phyloP scores from a whole-genome alignment of 2,329 filamentous ascomycete species.

The Aureobasidium sp. region DNA sequence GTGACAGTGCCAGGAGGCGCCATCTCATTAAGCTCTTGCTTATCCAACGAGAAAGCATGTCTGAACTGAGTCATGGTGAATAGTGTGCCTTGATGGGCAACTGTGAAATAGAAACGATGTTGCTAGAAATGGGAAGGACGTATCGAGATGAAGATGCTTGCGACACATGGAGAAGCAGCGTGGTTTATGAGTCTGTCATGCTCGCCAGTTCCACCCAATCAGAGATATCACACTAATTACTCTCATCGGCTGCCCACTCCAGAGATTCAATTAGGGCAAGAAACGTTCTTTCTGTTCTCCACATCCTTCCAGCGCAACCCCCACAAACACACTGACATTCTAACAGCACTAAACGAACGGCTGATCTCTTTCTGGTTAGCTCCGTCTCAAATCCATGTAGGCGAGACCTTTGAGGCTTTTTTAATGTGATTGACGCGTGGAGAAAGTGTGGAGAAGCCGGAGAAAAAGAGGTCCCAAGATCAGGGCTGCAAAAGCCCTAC shows the following conservation, averaged over 20 bases:
- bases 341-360: no score
- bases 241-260: background rate
- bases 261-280: background rate
- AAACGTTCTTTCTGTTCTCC: background rate
- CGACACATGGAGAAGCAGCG: background rate
- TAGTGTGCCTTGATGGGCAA: background rate
- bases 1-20: conserved; percentile 35
- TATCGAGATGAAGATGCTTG: conserved; percentile 1
- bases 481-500: background rate
- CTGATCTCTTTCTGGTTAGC: no score
- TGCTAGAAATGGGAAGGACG: background rate
- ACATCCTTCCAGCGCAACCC: background rate
- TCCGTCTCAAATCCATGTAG: no score
- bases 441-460: background rate
- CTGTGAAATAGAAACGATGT: background rate
- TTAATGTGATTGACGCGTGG: background rate
- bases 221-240: background rate
- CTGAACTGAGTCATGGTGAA: conserved; percentile 29
- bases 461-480: background rate
- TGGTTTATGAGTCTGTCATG: conserved; percentile 5
- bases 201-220: background rate
- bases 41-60: conserved; percentile 33
- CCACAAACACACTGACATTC: no score
- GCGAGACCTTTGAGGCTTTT: no score
- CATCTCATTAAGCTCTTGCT: conserved; percentile 32